Evolutionary conservation across 2,329 filamentous ascomycete genomes (phyloP), one percentile per base, ranked within the genome.

Genomic region (Leptographium procerum): DNA sequence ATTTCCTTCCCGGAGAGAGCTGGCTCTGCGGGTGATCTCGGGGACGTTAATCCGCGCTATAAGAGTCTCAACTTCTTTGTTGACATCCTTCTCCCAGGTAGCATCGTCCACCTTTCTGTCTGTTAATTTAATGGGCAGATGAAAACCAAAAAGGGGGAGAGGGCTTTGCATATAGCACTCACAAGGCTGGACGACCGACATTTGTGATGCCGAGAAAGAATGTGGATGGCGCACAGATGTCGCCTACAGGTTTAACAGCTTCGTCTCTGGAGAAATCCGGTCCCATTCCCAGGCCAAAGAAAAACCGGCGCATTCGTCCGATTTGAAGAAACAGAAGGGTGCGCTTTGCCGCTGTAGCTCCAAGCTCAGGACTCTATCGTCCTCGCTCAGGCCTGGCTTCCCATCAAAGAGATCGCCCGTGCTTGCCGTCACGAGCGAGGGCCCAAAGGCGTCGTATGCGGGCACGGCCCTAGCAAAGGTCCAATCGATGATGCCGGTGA

Each of bases 381-480:
- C 7, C 1, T n/a, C 51, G 24, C 57, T 60, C 24, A 61, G 57
- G 10, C 59, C 59, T 5, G 51, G 22, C 1, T 3, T 16, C 1
- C 59, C 59, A 6, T 8, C 19, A 16, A 57, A 55, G 13, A 61
- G 50, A 2, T 29, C 14, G 22, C 31, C 36, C 40, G 16, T 58
- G 45, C 47, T 22, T 9, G 54, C 57, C 3, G 59, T n/a, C 9
- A 59, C 26, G 11, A 61, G 57, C 1, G 57, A 19, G 1, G 57
- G 59, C 13, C 36, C 56, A 57, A 77, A 77, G 1, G 73, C 72
- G 28, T 66, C 64, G n/a, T 65, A 63, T 56, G 69, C 67, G 1
- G 71, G 62, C 22, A 68, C 69, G 6, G 68, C 70, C 33, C 70
- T 61, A n/a, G 70, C 69, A 68, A 65, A 70, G 52, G 70, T 67